Conservation (phyloP, 768 basidiomycete species). For the Trametes gibbosa region DNA sequence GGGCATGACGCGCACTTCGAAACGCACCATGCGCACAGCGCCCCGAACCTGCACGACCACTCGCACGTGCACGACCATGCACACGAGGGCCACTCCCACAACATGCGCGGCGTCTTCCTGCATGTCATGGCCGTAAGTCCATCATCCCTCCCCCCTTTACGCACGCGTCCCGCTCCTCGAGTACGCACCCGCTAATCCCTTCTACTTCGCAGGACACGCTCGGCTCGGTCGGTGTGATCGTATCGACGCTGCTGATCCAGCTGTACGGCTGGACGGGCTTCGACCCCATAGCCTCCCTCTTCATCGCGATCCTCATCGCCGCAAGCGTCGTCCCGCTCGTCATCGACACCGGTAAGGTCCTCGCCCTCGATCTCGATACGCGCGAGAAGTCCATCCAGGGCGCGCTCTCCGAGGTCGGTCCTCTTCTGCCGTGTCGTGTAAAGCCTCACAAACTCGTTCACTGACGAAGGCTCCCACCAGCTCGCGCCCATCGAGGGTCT, state of each 20-base stretch:
- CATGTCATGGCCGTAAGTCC: slow-evolving; percentile 95
- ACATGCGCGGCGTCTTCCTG: slow-evolving; percentile 98
- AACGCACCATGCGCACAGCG: slow-evolving; percentile 40
- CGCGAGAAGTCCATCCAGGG: slow-evolving; percentile 50
- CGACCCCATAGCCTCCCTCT: slow-evolving; percentile 95
- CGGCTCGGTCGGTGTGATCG: slow-evolving; percentile 96
- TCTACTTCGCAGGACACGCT: slow-evolving; percentile 69
- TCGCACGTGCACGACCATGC: slow-evolving; percentile 42
- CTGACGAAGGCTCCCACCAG: slow-evolving; percentile 36
- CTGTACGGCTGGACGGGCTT: slow-evolving; percentile 99
- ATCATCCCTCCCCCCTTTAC: slow-evolving; percentile 25
- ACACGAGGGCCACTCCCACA: slow-evolving; percentile 92
- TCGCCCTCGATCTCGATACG: slow-evolving; percentile 82
- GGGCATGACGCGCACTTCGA: slow-evolving; percentile 52
- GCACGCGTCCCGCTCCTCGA: neutral
- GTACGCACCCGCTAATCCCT: too few species aligned
- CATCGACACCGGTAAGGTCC: slow-evolving; percentile 85
- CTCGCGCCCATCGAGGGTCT: slow-evolving; percentile 75
- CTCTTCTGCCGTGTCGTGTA: too few species aligned
- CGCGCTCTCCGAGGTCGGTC: slow-evolving; percentile 62
- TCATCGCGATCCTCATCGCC: slow-evolving; percentile 93
- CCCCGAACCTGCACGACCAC: slow-evolving; percentile 50
- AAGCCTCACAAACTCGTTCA: neutral
- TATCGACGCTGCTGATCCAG: slow-evolving; percentile 93
- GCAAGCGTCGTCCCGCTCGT: slow-evolving; percentile 95